Evolutionary conservation across 2,329 filamentous ascomycete species (phyloP).

Genomic region (Zopfia rhizophila): DNA sequence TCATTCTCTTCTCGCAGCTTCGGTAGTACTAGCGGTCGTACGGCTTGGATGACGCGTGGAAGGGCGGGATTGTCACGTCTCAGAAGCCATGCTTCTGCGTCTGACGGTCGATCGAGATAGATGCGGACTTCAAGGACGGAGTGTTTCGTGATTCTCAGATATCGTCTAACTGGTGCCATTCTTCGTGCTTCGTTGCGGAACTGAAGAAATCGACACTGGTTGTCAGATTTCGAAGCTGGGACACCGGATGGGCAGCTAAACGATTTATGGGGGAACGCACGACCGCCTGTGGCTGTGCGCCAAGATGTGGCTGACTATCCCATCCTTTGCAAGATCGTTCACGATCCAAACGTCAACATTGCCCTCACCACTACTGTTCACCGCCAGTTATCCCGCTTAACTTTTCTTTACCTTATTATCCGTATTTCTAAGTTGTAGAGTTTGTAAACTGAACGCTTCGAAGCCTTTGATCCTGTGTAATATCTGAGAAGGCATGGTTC

Average conservation of each 20-base stretch:
- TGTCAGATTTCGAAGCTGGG: too few relatives aligned
- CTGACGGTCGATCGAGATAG: slow-evolving; percentile 89
- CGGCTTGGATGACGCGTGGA: slow-evolving; percentile 82
- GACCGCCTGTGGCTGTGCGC: not conserved
- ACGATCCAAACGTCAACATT: too few relatives aligned
- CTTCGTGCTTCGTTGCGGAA: slow-evolving; percentile 1
- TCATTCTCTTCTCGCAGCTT: slow-evolving; percentile 89
- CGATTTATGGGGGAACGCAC: not conserved
- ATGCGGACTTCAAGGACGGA: slow-evolving; percentile 97
- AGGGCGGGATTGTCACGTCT: slow-evolving; percentile 80
- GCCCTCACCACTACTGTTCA: too few relatives aligned
- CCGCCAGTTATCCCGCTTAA: too few relatives aligned
- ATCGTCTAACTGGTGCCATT: slow-evolving; percentile 90
- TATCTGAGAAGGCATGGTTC: slow-evolving; percentile 58
- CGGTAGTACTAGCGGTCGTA: slow-evolving; percentile 86
- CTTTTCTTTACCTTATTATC: too few relatives aligned
- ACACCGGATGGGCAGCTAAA: not conserved
- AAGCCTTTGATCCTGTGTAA: too few relatives aligned
- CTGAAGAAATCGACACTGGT: too few relatives aligned
- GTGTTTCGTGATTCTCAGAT: slow-evolving; percentile 90
- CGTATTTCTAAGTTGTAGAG: too few relatives aligned
- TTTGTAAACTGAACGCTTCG: too few relatives aligned
- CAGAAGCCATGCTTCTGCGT: slow-evolving; percentile 85
- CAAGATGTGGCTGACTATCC: not conserved
- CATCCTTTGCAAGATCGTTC: too few relatives aligned